Conservation (phyloP, 306 rosid genomes). For the Begonia masoniana region DNA sequence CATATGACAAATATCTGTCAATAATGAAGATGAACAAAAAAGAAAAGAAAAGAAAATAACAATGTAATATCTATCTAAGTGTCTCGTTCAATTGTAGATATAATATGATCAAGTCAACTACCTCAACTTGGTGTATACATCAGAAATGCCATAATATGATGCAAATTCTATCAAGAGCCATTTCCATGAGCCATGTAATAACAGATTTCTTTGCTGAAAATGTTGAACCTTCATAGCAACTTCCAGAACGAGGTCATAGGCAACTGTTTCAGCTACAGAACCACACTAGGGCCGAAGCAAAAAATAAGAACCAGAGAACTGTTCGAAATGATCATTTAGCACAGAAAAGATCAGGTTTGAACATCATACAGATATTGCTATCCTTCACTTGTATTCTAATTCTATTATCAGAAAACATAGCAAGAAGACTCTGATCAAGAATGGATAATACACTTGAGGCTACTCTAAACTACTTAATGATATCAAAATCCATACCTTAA, state of each 20-base stretch:
- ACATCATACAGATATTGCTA: too few species aligned
- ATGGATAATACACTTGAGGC: slow-evolving; percentile 1
- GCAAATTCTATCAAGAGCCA: slow-evolving; percentile 93
- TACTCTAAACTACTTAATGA: neutral
- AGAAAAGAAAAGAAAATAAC: neutral
- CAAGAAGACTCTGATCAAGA: slow-evolving; percentile 1
- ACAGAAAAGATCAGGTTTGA: too few species aligned
- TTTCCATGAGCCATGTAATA: slow-evolving; percentile 84
- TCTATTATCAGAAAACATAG: slow-evolving; percentile 1
- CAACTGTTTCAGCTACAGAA: slow-evolving; percentile 93
- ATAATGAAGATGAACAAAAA: neutral
- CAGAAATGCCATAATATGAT: slow-evolving; percentile 86
- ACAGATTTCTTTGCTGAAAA: slow-evolving; percentile 74
- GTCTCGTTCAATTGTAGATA: neutral
- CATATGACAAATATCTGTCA: slow-evolving; percentile 72
- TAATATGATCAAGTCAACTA: slow-evolving; percentile 14
- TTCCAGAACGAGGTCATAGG: slow-evolving; percentile 81
- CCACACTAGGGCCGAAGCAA: slow-evolving; percentile 46
- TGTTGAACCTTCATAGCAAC: slow-evolving; percentile 90
- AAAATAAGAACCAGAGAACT: neutral
- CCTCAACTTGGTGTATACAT: slow-evolving; percentile 85
- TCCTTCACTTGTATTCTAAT: neutral
- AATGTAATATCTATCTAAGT: neutral
- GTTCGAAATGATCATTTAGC: too few species aligned
- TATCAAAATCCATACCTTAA: slow-evolving; percentile 37